Conservation (phyloP, 2,329 filamentous ascomycete genomes). For the Geosmithia flava region DNA sequence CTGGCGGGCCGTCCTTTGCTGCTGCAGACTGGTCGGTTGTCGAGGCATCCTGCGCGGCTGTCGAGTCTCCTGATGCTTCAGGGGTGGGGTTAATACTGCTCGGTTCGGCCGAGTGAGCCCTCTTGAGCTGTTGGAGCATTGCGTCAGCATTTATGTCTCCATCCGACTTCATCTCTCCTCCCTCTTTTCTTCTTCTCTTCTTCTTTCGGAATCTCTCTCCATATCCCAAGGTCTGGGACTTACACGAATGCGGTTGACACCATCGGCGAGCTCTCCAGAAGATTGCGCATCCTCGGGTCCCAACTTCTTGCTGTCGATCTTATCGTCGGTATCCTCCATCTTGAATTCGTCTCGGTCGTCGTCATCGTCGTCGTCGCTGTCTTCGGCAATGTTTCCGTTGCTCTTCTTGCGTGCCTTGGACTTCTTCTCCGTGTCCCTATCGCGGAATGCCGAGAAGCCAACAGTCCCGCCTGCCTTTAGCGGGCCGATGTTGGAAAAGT, state of each 20-base stretch:
- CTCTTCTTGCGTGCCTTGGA: slow-evolving; percentile 49
- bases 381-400: slow-evolving; percentile 54
- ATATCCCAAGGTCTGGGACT: slow-evolving; percentile 14
- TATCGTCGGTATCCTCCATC: slow-evolving; percentile 25
- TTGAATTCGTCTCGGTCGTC: slow-evolving; percentile 52
- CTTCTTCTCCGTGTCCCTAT: slow-evolving; percentile 44
- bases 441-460: slow-evolving; percentile 81
- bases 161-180: neutral
- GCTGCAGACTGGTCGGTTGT: neutral
- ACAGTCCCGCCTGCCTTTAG: slow-evolving; percentile 80
- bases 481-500: slow-evolving; percentile 75
- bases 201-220: too few species aligned
- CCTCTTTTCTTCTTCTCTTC: neutral
- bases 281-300: slow-evolving; percentile 61
- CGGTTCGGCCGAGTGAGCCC: slow-evolving; percentile 64
- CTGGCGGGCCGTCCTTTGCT: slow-evolving; percentile 8
- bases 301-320: slow-evolving; percentile 28
- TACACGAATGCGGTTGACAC: slow-evolving; percentile 73
- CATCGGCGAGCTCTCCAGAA: slow-evolving; percentile 65
- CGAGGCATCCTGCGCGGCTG: neutral
- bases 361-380: slow-evolving; percentile 67
- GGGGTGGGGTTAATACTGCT: slow-evolving; percentile 27
- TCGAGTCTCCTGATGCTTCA: slow-evolving; percentile 27
- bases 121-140: slow-evolving; percentile 50
- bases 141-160: slow-evolving; percentile 4